phyloP scores from a whole-genome alignment of 768 basidiomycete genomes.

The Boletus patriciae region DNA sequence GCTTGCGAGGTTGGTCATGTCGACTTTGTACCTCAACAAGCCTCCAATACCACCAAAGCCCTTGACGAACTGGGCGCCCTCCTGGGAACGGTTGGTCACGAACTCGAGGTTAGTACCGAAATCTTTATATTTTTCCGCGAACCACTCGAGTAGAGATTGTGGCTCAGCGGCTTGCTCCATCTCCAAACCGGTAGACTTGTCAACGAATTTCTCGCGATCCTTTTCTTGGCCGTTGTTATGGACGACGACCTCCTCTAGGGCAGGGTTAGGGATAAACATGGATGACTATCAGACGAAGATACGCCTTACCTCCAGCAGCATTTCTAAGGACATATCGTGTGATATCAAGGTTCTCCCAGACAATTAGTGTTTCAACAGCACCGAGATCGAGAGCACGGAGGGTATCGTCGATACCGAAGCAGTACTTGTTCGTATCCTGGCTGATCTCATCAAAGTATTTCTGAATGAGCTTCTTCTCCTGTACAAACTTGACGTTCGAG shows the following conservation, averaged over 20 bases:
- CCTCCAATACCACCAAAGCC: slow-evolving; percentile 99
- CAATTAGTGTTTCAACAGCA: slow-evolving; percentile 94
- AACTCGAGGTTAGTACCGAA: slow-evolving; percentile 97
- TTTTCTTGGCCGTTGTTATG: slow-evolving; percentile 86
- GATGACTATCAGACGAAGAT: neutral
- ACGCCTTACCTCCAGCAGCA: slow-evolving; percentile 75
- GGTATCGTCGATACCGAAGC: slow-evolving; percentile 97
- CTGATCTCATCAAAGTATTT: slow-evolving; percentile 99
- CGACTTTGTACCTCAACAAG: slow-evolving; percentile 94
- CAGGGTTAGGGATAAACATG: neutral
- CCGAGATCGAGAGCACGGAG: slow-evolving; percentile 95
- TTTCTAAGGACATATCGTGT: slow-evolving; percentile 87
- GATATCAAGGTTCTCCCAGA: slow-evolving; percentile 97
- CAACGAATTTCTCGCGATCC: slow-evolving; percentile 91
- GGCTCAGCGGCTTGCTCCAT: slow-evolving; percentile 91
- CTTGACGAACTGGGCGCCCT: slow-evolving; percentile 97
- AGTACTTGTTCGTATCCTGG: slow-evolving; percentile 93
- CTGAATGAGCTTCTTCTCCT: slow-evolving; percentile 97
- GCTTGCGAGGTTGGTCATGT: slow-evolving; percentile 77
- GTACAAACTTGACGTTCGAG: slow-evolving; percentile 98
- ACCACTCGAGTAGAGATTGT: slow-evolving; percentile 92
- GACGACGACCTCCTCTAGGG: slow-evolving; percentile 77
- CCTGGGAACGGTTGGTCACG: slow-evolving; percentile 93
- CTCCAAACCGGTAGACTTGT: slow-evolving; percentile 92
- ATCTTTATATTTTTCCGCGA: slow-evolving; percentile 97